Conservation (phyloP, 805 yeast genomes). For the Wickerhamomyces bisporus region DNA sequence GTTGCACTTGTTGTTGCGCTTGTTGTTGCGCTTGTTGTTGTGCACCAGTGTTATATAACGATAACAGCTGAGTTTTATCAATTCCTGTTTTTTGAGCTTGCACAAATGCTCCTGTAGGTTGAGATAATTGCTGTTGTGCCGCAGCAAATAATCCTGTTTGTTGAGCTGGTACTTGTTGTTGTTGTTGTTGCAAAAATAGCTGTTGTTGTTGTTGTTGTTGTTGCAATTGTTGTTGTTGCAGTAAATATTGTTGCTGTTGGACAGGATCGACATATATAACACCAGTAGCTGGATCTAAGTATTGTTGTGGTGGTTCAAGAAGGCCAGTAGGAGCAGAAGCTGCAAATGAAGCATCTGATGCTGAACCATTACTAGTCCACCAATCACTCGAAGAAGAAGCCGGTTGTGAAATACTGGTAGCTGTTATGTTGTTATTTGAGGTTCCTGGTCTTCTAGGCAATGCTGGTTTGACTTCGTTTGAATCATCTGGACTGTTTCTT, state of each 20-base stretch:
- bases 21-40: conserved; percentile 28
- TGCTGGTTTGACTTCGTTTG: conserved; percentile 43
- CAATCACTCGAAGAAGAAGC: conserved; percentile 12
- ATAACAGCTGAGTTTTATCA: conserved; percentile 16
- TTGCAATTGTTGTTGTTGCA: conserved; percentile 18
- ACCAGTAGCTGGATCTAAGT: conserved; percentile 69
- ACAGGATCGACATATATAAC: conserved; percentile 62
- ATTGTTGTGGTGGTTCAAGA: conserved; percentile 54
- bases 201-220: conserved; percentile 10
- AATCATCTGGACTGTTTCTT: conserved; percentile 32
- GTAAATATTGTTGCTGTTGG: conserved; percentile 40
- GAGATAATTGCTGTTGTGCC: conserved; percentile 7
- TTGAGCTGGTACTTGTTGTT: conserved; percentile 3
- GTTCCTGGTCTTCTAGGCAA: conserved; percentile 34
- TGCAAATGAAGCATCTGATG: conserved; percentile 28
- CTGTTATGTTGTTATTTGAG: conserved; percentile 2
- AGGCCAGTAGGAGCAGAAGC: conserved; percentile 21
- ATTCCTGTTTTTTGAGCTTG: conserved; percentile 13
- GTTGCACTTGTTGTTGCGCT: not conserved
- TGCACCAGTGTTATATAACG: conserved; percentile 39
- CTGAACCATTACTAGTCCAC: conserved; percentile 17
- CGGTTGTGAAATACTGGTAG: conserved; percentile 3
- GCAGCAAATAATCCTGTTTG: not conserved
- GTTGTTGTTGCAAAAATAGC: conserved; percentile 4
- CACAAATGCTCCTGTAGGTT: conserved; percentile 1